Evolutionary conservation across 805 yeast genomes (phyloP).

Genomic region (Candida nonsorbophila): DNA sequence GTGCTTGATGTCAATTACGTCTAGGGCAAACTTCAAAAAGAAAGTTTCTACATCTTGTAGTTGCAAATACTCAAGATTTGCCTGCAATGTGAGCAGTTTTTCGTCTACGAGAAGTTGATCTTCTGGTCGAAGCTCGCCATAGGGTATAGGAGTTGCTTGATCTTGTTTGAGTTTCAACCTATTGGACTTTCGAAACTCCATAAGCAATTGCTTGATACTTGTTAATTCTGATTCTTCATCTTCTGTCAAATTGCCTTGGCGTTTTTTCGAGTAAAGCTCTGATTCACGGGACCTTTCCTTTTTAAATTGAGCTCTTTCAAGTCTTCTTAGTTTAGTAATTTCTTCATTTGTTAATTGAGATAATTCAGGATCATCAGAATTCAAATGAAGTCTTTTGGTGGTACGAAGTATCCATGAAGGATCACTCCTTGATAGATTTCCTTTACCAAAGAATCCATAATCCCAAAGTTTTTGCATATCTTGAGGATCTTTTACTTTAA

Average conservation of each 20-base stretch:
- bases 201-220: conserved; percentile 11
- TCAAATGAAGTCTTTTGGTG: conserved; percentile 45
- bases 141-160: conserved; percentile 4
- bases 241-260: conserved; percentile 18
- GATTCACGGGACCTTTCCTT: conserved; percentile 48
- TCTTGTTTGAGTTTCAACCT: conserved; percentile 7
- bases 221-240: conserved; percentile 17
- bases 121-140: conserved; percentile 10
- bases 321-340: conserved; percentile 66
- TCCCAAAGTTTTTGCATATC: conserved; percentile 66
- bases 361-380: conserved; percentile 11
- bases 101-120: conserved; percentile 8
- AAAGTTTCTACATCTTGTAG: conserved; percentile 72
- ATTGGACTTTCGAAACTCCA: conserved; percentile 13
- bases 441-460: conserved; percentile 92
- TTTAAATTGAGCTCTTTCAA: conserved; percentile 70
- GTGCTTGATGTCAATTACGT: conserved; percentile 41
- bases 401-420: conserved; percentile 85
- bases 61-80: conserved; percentile 49
- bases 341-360: conserved; percentile 47
- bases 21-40: conserved; percentile 58
- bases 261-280: conserved; percentile 46
- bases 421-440: conserved; percentile 81
- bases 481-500: conserved; percentile 35
- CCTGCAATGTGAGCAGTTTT: conserved; percentile 5